phyloP scores from a whole-genome alignment of 495 filamentous ascomycete species.

The Cudoniella acicularis region DNA sequence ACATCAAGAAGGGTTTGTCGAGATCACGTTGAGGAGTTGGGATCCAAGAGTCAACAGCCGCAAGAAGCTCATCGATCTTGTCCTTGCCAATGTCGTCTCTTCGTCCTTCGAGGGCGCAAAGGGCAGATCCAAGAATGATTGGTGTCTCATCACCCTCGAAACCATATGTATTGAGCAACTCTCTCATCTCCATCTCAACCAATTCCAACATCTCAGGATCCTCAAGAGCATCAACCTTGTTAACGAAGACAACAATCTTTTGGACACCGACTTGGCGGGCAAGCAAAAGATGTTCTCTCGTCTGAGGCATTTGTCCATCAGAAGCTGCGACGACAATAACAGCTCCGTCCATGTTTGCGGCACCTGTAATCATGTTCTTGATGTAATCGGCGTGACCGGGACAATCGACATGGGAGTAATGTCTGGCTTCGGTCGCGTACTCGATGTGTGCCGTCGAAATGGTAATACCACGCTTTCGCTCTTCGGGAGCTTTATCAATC shows the following conservation, averaged over 20 bases:
- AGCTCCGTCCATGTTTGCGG: slow-evolving; percentile 98
- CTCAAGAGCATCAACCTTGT: slow-evolving; percentile 96
- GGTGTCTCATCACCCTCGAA: slow-evolving; percentile 98
- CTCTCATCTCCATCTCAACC: slow-evolving; percentile 99
- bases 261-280: slow-evolving; percentile 97
- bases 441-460: slow-evolving; percentile 98
- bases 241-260: slow-evolving; percentile 97
- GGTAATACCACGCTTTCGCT: slow-evolving; percentile 99
- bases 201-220: slow-evolving; percentile 99
- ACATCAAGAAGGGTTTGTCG: slow-evolving; percentile 98
- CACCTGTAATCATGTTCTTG: slow-evolving; percentile 99
- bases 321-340: slow-evolving; percentile 98
- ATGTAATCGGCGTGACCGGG: slow-evolving; percentile 99
- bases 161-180: slow-evolving; percentile 84
- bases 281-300: slow-evolving; percentile 94
- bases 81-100: slow-evolving; percentile 79
- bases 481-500: slow-evolving; percentile 98
- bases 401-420: slow-evolving; percentile 99
- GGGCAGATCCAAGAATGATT: slow-evolving; percentile 91
- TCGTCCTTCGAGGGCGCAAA: slow-evolving; percentile 88
- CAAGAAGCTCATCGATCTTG: slow-evolving; percentile 83
- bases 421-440: slow-evolving; percentile 84
- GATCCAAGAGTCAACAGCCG: slow-evolving; percentile 94
- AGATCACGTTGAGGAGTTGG: slow-evolving; percentile 84
- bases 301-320: slow-evolving; percentile 99